Evolutionary conservation across 768 basidiomycete genomes (phyloP).

Genomic region (Mycena maculata): DNA sequence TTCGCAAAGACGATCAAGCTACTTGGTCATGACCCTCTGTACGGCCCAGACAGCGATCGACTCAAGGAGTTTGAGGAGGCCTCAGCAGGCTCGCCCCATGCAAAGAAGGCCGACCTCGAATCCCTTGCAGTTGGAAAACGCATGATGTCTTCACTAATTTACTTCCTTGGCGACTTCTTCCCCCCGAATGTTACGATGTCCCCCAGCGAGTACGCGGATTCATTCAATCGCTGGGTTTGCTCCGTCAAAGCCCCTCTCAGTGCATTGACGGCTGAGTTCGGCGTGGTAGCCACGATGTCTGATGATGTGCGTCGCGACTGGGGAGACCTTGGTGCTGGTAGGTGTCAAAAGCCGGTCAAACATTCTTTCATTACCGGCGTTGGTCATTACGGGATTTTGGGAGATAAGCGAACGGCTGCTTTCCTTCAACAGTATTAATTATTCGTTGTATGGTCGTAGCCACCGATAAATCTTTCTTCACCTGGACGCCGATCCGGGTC

Average conservation of each 20-base stretch:
- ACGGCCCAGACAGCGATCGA: background rate
- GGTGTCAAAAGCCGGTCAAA: background rate
- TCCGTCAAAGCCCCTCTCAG: conserved; percentile 4
- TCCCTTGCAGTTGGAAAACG: background rate
- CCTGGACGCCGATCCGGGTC: too few relatives aligned
- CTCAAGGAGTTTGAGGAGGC: background rate
- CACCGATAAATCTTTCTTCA: too few relatives aligned
- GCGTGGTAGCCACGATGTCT: background rate
- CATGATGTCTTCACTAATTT: background rate
- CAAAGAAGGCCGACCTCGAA: too few relatives aligned
- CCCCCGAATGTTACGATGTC: background rate
- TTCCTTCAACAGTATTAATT: background rate
- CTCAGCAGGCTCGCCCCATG: too few relatives aligned
- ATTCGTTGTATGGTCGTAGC: too few relatives aligned
- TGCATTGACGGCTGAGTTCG: background rate
- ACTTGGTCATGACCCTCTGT: background rate
- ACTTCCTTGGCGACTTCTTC: conserved; percentile 6
- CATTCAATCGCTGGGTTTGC: background rate
- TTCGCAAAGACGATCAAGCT: background rate
- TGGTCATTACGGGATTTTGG: conserved; percentile 6
- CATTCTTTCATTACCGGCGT: background rate
- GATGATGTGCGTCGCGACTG: background rate
- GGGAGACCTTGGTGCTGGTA: background rate
- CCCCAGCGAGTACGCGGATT: background rate
- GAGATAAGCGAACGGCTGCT: background rate